Evolutionary conservation across 495 filamentous ascomycete species (phyloP).

Genomic region (Hypoxylon trugodes): DNA sequence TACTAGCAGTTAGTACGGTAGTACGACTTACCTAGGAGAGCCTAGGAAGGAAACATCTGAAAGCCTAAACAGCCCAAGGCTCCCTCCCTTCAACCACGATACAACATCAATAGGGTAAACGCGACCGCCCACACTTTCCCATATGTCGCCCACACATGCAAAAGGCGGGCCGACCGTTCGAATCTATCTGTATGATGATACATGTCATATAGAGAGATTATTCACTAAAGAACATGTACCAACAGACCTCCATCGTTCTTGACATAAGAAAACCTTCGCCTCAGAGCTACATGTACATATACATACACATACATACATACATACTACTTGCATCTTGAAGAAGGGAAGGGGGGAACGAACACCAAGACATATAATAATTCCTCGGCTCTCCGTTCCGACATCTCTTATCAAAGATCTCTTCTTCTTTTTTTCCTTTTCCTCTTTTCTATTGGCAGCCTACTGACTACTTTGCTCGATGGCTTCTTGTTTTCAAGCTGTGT

Average conservation of each 20-base stretch:
- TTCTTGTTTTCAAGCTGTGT: background rate
- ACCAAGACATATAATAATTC: conserved; percentile 7
- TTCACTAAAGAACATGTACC: no score
- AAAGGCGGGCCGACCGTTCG: conserved; percentile 29
- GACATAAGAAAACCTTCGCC: conserved; percentile 27
- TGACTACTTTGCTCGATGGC: background rate
- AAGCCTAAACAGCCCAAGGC: conserved; percentile 20
- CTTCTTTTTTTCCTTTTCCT: conserved; percentile 1
- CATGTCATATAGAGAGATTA: no score
- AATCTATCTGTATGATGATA: conserved; percentile 12
- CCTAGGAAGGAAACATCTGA: no score
- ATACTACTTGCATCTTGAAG: no score
- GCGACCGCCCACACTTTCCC: no score
- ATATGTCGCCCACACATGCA: conserved; percentile 21
- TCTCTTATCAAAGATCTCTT: background rate
- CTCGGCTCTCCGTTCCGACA: conserved; percentile 10
- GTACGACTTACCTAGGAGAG: conserved; percentile 33
- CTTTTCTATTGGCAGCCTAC: background rate
- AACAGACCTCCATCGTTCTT: conserved; percentile 19
- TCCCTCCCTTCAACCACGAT: conserved; percentile 16
- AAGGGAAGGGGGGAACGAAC: conserved; percentile 8
- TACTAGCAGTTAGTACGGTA: no score
- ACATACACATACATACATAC: no score
- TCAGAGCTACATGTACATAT: conserved; percentile 20
- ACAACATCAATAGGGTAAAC: conserved; percentile 38